phyloP scores from a whole-genome alignment of 2,329 filamentous ascomycete genomes.

The Hysterium pulicare region DNA sequence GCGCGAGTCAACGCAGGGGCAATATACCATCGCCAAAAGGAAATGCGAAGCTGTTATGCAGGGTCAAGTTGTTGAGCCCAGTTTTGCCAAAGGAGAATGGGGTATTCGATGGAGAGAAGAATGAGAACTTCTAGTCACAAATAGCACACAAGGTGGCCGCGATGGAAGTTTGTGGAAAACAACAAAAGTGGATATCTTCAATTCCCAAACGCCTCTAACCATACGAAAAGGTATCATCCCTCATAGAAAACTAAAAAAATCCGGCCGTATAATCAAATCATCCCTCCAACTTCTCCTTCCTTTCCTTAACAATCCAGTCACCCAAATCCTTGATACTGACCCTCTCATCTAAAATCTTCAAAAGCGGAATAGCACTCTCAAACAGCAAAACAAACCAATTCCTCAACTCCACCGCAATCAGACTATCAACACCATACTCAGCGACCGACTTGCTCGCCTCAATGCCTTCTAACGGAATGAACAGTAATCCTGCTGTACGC shows the following conservation, averaged over 20 bases:
- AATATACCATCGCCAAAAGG: constrained; percentile 23
- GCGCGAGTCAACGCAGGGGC: constrained; percentile 13
- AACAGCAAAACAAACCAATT: background rate
- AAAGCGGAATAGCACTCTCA: background rate
- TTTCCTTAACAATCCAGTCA: too few relatives aligned
- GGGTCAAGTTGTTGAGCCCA: constrained; percentile 56
- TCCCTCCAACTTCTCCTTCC: too few relatives aligned
- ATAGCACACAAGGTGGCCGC: too few relatives aligned
- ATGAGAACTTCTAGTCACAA: too few relatives aligned
- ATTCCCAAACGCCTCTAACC: too few relatives aligned
- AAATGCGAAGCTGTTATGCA: constrained; percentile 60
- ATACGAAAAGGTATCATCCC: too few relatives aligned
- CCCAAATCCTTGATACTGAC: too few relatives aligned
- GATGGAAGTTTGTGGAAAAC: too few relatives aligned
- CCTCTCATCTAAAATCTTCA: too few relatives aligned
- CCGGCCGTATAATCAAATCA: too few relatives aligned
- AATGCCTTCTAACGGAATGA: background rate
- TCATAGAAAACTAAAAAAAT: too few relatives aligned
- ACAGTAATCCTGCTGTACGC: background rate
- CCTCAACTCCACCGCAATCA: background rate
- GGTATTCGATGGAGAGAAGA: constrained; percentile 54
- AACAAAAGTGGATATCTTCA: too few relatives aligned
- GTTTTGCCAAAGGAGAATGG: constrained; percentile 62
- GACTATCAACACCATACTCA: background rate
- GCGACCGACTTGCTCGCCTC: background rate